phyloP scores from a whole-genome alignment of 441 rosid genomes.

The Raphanus hybrid region DNA sequence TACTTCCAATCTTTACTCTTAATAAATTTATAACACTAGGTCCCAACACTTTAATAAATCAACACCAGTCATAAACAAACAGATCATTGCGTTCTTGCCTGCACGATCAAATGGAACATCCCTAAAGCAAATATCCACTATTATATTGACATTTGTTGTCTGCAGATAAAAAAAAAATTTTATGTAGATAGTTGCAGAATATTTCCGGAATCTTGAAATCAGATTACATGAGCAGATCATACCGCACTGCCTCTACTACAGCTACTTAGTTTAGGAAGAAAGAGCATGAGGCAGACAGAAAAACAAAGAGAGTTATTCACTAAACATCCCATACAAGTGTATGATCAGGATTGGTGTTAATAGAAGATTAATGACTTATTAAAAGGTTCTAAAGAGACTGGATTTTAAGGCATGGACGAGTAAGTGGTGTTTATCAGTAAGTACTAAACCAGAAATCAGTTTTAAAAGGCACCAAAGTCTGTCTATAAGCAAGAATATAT shows the following conservation, averaged over 20 bases:
- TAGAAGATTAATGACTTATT: neutral
- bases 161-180: neutral
- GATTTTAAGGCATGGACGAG: neutral
- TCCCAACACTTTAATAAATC: neutral
- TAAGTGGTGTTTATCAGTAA: neutral
- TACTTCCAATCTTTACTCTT: neutral
- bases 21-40: neutral
- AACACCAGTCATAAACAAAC: neutral
- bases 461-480: neutral
- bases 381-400: neutral
- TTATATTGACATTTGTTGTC: neutral
- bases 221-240: neutral
- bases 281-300: neutral
- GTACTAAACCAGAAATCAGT: neutral
- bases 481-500: constrained; percentile 7
- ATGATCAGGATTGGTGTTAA: neutral
- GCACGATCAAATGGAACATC: neutral
- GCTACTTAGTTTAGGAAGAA: constrained; percentile 6
- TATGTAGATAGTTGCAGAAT: neutral
- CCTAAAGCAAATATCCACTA: neutral
- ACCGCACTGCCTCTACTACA: neutral
- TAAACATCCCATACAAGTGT: neutral
- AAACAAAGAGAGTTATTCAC: neutral
- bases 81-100: neutral
- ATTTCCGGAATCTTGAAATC: neutral